Evolutionary conservation across 108 stramenopile species (phyloP), one percentile per base, ranked within the genome.

Genomic region (Stephanodiscus triporus): DNA sequence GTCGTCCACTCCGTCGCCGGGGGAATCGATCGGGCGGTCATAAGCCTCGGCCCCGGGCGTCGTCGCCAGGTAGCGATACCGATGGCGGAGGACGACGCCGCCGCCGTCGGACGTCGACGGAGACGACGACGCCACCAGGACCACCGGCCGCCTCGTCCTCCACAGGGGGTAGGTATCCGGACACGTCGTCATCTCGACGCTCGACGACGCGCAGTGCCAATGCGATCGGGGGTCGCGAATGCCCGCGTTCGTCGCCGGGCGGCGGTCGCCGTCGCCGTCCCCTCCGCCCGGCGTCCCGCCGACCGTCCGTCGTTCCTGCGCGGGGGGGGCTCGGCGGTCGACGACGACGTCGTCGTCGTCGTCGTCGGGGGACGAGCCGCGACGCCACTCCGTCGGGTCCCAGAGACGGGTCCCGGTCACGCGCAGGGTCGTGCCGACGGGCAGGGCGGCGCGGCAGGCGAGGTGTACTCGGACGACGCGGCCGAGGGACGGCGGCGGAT

Each of bases 121-220:
- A 8, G 8, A 22, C 23, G 51, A 6, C 11, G 72, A 49, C 58
- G 57, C 47, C 20, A 60, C 73, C 70, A 83, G 59, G 10, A 78
- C 63, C 13, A 83, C 66, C 20, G 82, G 82, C 49, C 50, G 29
- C 63, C 47, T 56, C 9, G 82, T 83, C 82, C 65, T 72, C 82
- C 82, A 83, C 4, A 83, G 57, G 10, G 82, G 82, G 57, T 83
- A 83, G 9, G 77, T 83, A 0, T 78, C 77, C 8, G 82, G 82
- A 55, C 59, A 60, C n/a, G 82, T 83, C 10, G 72, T 70, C 76
- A 83, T 77, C 51, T 77, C 76, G 26, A 83, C 72, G 65, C 60
- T 72, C 2, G 55, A 65, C 17, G 63, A 16, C 14, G 43, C 43
- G 9, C 63, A 65, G 49, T 66, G 66, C 45, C 3, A 54, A 5